phyloP scores from a whole-genome alignment of 352 stramenopile species.

The Phytophthora pluvialis region DNA sequence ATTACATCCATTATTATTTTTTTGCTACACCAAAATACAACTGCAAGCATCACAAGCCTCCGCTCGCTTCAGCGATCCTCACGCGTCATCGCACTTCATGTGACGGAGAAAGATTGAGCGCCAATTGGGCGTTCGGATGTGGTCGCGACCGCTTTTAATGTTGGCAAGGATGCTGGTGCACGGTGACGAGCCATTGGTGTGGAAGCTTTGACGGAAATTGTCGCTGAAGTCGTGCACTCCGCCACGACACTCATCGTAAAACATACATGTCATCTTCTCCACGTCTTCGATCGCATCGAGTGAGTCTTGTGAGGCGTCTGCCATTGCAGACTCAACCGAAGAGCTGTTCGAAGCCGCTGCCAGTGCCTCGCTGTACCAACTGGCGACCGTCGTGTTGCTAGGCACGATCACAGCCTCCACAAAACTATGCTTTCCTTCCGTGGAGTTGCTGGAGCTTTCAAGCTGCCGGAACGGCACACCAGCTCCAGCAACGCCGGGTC shows the following conservation, averaged over 20 bases:
- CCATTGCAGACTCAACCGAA: slow-evolving; percentile 31
- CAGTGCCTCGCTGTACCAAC: slow-evolving; percentile 68
- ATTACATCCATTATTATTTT: slow-evolving; percentile 35
- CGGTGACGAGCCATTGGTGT: slow-evolving; percentile 56
- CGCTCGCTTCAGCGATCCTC: slow-evolving; percentile 6
- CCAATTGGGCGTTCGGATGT: slow-evolving; percentile 77
- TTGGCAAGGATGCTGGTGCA: slow-evolving; percentile 68
- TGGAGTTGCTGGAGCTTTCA: slow-evolving; percentile 18
- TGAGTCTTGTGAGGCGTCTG: slow-evolving; percentile 29
- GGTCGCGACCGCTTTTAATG: slow-evolving; percentile 62
- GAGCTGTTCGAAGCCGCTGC: slow-evolving; percentile 50
- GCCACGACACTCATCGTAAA: slow-evolving; percentile 85
- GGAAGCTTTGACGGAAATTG: slow-evolving; percentile 74
- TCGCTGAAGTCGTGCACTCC: slow-evolving; percentile 70
- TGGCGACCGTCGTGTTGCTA: slow-evolving; percentile 37
- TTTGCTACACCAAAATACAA: slow-evolving; percentile 29
- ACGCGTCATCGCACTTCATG: slow-evolving; percentile 54
- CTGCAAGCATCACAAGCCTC: slow-evolving; percentile 10
- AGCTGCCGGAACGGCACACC: slow-evolving; percentile 37
- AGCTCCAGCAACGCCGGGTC: slow-evolving; percentile 21
- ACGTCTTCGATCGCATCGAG: slow-evolving; percentile 68
- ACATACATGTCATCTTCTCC: slow-evolving; percentile 91
- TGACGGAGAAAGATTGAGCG: slow-evolving; percentile 72
- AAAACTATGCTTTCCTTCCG: slow-evolving; percentile 31
- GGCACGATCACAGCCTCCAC: slow-evolving; percentile 75